Conservation (phyloP, 495 filamentous ascomycete genomes). For the Parachaetomium inaequale region DNA sequence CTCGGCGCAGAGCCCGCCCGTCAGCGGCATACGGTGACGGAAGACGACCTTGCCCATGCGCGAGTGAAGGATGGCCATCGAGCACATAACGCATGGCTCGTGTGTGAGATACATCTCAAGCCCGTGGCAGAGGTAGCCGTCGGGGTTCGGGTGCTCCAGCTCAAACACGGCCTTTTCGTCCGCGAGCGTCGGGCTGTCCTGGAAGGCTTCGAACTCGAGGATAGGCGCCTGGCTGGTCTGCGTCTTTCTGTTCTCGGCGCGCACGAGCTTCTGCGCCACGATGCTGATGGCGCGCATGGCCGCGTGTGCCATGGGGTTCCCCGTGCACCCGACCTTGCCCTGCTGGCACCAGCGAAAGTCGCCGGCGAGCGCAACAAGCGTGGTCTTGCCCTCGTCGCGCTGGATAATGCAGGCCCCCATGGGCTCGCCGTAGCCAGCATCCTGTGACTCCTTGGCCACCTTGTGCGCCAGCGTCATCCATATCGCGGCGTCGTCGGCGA, state of each 20-base stretch:
- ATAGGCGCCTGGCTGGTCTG: slow-evolving; percentile 23
- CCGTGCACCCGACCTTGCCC: slow-evolving; percentile 43
- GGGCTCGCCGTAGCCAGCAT: slow-evolving; percentile 57
- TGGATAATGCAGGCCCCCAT: slow-evolving; percentile 85
- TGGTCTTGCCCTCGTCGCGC: slow-evolving; percentile 37
- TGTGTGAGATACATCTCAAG: slow-evolving; percentile 89
- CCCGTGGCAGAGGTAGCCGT: slow-evolving; percentile 91
- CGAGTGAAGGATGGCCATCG: slow-evolving; percentile 91
- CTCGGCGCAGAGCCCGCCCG: slow-evolving; percentile 54
- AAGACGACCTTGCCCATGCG: slow-evolving; percentile 83
- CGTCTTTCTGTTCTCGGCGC: slow-evolving; percentile 37
- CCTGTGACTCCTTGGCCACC: slow-evolving; percentile 55
- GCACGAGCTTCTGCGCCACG: slow-evolving; percentile 67
- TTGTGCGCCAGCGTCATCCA: slow-evolving; percentile 68
- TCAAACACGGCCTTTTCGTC: slow-evolving; percentile 44
- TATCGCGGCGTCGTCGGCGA: slow-evolving; percentile 50
- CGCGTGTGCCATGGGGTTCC: slow-evolving; percentile 77
- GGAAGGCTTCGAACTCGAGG: slow-evolving; percentile 46
- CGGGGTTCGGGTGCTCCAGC: slow-evolving; percentile 45
- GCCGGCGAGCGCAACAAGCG: slow-evolving; percentile 67
- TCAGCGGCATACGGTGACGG: slow-evolving; percentile 57
- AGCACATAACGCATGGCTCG: slow-evolving; percentile 94
- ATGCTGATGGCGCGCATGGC: slow-evolving; percentile 84
- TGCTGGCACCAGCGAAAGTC: slow-evolving; percentile 67
- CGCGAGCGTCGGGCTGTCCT: slow-evolving; percentile 41